Evolutionary conservation across 768 basidiomycete species (phyloP).

Genomic region (Fistulinella prunicolor): DNA sequence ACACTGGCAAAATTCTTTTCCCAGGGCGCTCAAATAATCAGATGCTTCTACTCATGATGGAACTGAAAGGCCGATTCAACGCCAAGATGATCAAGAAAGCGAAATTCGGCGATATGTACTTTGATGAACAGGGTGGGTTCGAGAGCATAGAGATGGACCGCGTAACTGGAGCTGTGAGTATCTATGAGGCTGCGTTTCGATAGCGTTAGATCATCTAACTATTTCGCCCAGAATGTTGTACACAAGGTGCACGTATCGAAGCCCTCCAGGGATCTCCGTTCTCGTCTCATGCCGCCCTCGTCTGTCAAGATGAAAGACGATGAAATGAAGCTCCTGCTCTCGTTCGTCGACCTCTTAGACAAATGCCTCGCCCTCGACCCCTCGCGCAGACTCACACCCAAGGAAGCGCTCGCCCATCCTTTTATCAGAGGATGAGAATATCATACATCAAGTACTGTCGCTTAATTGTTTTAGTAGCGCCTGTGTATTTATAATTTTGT

Average conservation of each 20-base stretch:
- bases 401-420: slow-evolving; percentile 84
- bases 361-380: slow-evolving; percentile 89
- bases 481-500: slow-evolving; percentile 29
- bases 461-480: slow-evolving; percentile 18
- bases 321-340: slow-evolving; percentile 71
- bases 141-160: slow-evolving; percentile 80
- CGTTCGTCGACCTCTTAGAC: slow-evolving; percentile 89
- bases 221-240: slow-evolving; percentile 61
- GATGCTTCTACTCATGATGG: slow-evolving; percentile 98
- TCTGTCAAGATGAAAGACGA: slow-evolving; percentile 84
- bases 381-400: slow-evolving; percentile 79
- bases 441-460: slow-evolving; percentile 2
- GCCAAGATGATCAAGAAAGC: slow-evolving; percentile 93
- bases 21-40: slow-evolving; percentile 97
- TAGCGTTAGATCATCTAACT: slow-evolving; percentile 19
- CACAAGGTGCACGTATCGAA: slow-evolving; percentile 83
- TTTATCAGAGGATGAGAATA: slow-evolving; percentile 64
- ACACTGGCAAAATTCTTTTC: slow-evolving; percentile 96
- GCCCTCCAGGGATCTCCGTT: slow-evolving; percentile 74
- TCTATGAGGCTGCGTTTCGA: slow-evolving; percentile 3
- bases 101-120: slow-evolving; percentile 88
- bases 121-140: slow-evolving; percentile 90
- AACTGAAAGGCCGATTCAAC: slow-evolving; percentile 92
- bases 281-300: slow-evolving; percentile 77
- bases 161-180: slow-evolving; percentile 77